A percentile compares a stretch with the other conserved stretches of the same genome.
These are phyloP conservation scores for Aquilaria sinensis DNA, from an alignment of 345 rosid genomes.

Conservation along the genomic window DNA sequence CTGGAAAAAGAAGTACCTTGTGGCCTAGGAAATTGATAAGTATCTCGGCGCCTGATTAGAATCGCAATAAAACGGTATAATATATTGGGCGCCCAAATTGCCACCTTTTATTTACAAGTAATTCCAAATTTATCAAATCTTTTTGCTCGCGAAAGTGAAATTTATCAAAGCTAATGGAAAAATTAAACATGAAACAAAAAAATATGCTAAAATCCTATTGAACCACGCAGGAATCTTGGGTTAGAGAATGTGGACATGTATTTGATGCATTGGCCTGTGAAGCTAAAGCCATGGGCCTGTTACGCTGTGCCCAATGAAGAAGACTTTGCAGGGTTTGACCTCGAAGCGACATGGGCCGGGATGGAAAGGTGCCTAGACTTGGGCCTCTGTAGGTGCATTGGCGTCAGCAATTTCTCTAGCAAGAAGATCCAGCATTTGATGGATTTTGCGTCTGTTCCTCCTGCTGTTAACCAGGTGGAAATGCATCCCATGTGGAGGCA, in stretches of 20 bases:
- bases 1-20: no score
- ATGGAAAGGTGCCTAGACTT: constrained; percentile 77
- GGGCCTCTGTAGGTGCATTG: constrained; percentile 67
- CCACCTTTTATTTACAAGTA: no score
- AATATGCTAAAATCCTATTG: neutral
- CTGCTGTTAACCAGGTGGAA: constrained; percentile 88
- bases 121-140: no score
- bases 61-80: no score
- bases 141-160: no score
- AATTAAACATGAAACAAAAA: no score
- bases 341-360: constrained; percentile 70
- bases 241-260: constrained; percentile 81
- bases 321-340: constrained; percentile 58
- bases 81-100: no score
- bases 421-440: constrained; percentile 44
- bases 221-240: constrained; percentile 40
- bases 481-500: constrained; percentile 97
- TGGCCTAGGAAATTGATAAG: no score
- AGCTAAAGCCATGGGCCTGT: constrained; percentile 57
- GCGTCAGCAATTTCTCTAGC: constrained; percentile 89
- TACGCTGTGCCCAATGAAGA: constrained; percentile 55
- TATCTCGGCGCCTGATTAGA: no score
- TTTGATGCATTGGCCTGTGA: constrained; percentile 93
- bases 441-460: constrained; percentile 58
- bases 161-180: no score